Evolutionary conservation across 192 early-diverging fungal genomes (phyloP).

Genomic region (Borealophlyctis nickersoniae): DNA sequence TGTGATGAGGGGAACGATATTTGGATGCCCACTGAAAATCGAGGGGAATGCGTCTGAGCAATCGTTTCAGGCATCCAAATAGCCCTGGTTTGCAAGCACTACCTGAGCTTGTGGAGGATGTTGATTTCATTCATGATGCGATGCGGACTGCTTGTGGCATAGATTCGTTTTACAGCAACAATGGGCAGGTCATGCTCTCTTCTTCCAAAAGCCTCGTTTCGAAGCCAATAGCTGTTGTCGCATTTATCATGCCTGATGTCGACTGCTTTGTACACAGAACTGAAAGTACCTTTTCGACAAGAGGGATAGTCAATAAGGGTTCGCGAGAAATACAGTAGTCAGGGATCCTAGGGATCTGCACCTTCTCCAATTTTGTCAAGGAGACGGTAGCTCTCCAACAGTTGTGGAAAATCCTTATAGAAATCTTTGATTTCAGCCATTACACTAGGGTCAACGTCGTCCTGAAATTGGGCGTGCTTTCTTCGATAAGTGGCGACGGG

Average conservation of each 20-base stretch:
- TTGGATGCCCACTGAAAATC: constrained; percentile 56
- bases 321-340: neutral
- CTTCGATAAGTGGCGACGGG: too few relatives aligned
- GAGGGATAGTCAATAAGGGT: neutral
- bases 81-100: too few relatives aligned
- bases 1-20: constrained; percentile 75
- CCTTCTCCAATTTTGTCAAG: constrained; percentile 82
- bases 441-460: constrained; percentile 15
- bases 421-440: constrained; percentile 64
- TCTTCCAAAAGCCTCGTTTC: neutral
- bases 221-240: constrained; percentile 64
- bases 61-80: too few relatives aligned
- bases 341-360: constrained; percentile 11
- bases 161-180: constrained; percentile 86
- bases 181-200: constrained; percentile 20
- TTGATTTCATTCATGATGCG: constrained; percentile 81
- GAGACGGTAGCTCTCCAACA: constrained; percentile 61
- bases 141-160: constrained; percentile 72
- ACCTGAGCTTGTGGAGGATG: constrained; percentile 64
- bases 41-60: neutral
- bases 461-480: too few relatives aligned
- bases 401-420: constrained; percentile 49
- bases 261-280: constrained; percentile 86
- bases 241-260: constrained; percentile 71
- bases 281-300: constrained; percentile 71